Evolutionary conservation across 2,329 filamentous ascomycete species (phyloP).

Genomic region (Aureobasidium sp.): DNA sequence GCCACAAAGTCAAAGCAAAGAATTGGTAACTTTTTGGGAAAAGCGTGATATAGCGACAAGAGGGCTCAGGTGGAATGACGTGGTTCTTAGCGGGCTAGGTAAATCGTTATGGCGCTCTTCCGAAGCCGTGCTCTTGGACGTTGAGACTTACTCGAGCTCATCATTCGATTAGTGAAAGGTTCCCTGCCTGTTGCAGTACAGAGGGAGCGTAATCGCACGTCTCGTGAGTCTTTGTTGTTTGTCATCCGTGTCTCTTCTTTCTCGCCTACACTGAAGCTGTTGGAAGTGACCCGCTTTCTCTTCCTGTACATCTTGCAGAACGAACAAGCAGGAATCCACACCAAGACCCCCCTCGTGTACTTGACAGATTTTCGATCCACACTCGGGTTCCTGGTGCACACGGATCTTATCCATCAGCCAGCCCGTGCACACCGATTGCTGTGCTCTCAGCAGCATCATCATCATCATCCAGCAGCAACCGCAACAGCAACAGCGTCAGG

Average conservation of each 20-base stretch:
- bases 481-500: conserved; percentile 6
- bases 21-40: background rate
- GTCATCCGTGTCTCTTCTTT: conserved; percentile 1
- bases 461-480: background rate
- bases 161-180: conserved; percentile 15
- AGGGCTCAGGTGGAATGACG: conserved; percentile 12
- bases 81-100: background rate
- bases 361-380: conserved; percentile 14
- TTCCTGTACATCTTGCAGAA: background rate
- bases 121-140: conserved; percentile 9
- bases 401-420: conserved; percentile 13
- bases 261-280: background rate
- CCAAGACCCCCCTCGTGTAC: conserved; percentile 11
- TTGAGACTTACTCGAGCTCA: conserved; percentile 11
- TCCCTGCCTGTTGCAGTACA: background rate
- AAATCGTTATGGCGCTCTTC: conserved; percentile 1
- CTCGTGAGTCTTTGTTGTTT: background rate
- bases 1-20: conserved; percentile 5
- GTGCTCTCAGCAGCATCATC: conserved; percentile 1
- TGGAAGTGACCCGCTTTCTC: conserved; percentile 11
- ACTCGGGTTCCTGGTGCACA: conserved; percentile 14
- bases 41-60: background rate
- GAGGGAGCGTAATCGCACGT: background rate
- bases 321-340: background rate
- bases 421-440: conserved; percentile 12